These are phyloP conservation scores for Linnemannia zychae DNA, from an alignment of 192 early-diverging fungal species.

Conservation along the genomic window DNA sequence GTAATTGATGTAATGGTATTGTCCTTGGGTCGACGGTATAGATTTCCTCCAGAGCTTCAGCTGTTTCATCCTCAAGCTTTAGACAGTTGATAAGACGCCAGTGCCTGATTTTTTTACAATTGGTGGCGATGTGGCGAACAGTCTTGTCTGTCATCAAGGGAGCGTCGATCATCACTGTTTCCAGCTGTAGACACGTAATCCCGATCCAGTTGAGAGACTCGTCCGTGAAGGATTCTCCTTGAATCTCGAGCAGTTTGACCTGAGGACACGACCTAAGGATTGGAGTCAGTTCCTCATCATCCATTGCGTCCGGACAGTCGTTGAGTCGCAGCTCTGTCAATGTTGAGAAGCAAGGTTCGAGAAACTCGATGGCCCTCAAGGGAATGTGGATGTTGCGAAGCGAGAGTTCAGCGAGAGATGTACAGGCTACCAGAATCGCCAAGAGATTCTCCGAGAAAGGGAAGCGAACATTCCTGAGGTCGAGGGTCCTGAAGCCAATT, in stretches of 20 bases:
- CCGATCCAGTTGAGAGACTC: constrained; percentile 32
- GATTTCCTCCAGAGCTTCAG: constrained; percentile 15
- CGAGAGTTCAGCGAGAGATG: constrained; percentile 10
- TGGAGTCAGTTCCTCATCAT: constrained; percentile 12
- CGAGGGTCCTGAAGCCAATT: constrained; percentile 38
- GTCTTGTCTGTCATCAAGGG: constrained; percentile 29
- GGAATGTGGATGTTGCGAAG: constrained; percentile 19
- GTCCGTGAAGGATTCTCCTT: constrained; percentile 45
- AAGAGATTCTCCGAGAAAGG: constrained; percentile 42
- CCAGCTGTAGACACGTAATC: constrained; percentile 31
- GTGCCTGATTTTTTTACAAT: constrained; percentile 19
- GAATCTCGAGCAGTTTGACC: constrained; percentile 32
- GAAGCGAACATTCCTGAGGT: constrained; percentile 26
- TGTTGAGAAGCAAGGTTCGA: constrained; percentile 22
- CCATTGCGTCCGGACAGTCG: constrained; percentile 32
- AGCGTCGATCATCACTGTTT: constrained; percentile 21
- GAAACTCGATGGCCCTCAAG: constrained; percentile 15
- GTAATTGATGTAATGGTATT: neutral
- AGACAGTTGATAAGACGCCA: constrained; percentile 42
- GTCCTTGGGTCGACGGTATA: neutral
- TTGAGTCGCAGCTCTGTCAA: constrained; percentile 25
- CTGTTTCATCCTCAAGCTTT: neutral
- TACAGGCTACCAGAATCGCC: constrained; percentile 35
- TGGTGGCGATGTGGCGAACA: constrained; percentile 16
- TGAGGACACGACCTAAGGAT: constrained; percentile 24